Evolutionary conservation across 2,329 filamentous ascomycete genomes (phyloP).

Genomic region (Cladophialophora chaetospira): DNA sequence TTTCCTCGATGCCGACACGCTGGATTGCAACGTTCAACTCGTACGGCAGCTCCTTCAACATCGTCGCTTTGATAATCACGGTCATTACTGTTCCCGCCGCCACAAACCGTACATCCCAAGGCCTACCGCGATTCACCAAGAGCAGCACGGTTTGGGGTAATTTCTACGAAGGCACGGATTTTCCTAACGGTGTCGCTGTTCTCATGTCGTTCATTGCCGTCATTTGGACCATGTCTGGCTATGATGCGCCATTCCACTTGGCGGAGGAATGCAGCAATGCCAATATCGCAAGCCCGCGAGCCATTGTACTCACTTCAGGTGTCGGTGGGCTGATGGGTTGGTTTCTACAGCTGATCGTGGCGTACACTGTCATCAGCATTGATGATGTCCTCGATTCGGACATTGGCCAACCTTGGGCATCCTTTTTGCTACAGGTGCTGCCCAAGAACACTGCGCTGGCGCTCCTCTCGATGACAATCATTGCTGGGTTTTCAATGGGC

Average conservation of each 20-base stretch:
- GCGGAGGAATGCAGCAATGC: conserved; percentile 75
- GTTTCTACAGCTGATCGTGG: conserved; percentile 72
- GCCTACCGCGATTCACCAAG: conserved; percentile 60
- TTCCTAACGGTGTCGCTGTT: conserved; percentile 66
- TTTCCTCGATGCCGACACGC: conserved; percentile 70
- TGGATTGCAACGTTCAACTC: conserved; percentile 73
- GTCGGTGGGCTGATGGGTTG: conserved; percentile 69
- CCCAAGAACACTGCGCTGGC: conserved; percentile 62
- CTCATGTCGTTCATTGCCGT: conserved; percentile 72
- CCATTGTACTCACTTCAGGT: conserved; percentile 69
- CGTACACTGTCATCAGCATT: conserved; percentile 70
- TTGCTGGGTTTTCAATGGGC: conserved; percentile 71
- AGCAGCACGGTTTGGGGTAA: conserved; percentile 64
- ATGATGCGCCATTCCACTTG: conserved; percentile 71
- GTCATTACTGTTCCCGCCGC: conserved; percentile 69
- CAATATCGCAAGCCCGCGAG: conserved; percentile 67
- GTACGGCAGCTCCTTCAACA: conserved; percentile 69
- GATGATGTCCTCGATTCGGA: conserved; percentile 59
- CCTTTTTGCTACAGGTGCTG: conserved; percentile 68
- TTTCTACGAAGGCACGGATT: conserved; percentile 68
- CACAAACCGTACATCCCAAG: conserved; percentile 53
- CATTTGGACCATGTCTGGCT: conserved; percentile 69
- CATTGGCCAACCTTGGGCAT: conserved; percentile 70
- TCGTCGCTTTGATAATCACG: conserved; percentile 65
- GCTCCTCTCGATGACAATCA: conserved; percentile 66